phyloP scores from a whole-genome alignment of 768 basidiomycete species.

The Mycena haematopus region DNA sequence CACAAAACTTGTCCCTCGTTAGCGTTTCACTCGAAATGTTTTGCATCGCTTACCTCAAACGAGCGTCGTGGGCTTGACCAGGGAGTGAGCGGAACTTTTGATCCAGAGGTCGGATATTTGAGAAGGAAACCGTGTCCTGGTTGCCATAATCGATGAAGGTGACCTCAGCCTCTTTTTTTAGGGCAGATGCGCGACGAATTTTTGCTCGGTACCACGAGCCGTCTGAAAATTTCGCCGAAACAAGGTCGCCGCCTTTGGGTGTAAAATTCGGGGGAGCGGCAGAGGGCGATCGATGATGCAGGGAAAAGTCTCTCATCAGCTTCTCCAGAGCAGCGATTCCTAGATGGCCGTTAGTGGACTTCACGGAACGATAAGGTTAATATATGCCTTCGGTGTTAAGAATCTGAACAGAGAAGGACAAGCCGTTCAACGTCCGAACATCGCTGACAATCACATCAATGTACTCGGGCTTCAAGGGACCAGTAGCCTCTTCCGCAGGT shows the following conservation, averaged over 20 bases:
- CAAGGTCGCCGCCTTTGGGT: conserved; percentile 87
- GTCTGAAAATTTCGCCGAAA: conserved; percentile 94
- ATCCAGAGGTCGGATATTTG: conserved; percentile 89
- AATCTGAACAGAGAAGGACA: conserved; percentile 92
- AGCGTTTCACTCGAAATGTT: not conserved
- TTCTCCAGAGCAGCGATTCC: conserved; percentile 92
- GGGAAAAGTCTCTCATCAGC: conserved; percentile 92
- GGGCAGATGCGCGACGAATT: conserved; percentile 82
- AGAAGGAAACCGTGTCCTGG: conserved; percentile 84
- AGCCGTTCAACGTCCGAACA: conserved; percentile 72
- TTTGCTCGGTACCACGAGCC: conserved; percentile 96
- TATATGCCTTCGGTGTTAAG: conserved; percentile 87
- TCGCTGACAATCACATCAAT: conserved; percentile 93
- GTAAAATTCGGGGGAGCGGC: conserved; percentile 69
- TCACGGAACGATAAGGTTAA: not conserved
- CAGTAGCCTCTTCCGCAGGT: conserved; percentile 49
- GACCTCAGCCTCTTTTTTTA: conserved; percentile 94
- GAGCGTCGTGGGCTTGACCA: conserved; percentile 94
- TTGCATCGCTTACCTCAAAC: conserved; percentile 65
- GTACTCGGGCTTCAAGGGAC: conserved; percentile 80
- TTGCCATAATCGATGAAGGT: conserved; percentile 97
- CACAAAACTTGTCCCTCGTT: conserved; percentile 68
- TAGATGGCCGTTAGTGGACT: conserved; percentile 37
- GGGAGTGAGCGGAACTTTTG: conserved; percentile 87
- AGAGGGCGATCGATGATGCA: conserved; percentile 77